Evolutionary conservation across 768 basidiomycete genomes (phyloP), one percentile per base, ranked within the genome.

Genomic region (Bullera alba): DNA sequence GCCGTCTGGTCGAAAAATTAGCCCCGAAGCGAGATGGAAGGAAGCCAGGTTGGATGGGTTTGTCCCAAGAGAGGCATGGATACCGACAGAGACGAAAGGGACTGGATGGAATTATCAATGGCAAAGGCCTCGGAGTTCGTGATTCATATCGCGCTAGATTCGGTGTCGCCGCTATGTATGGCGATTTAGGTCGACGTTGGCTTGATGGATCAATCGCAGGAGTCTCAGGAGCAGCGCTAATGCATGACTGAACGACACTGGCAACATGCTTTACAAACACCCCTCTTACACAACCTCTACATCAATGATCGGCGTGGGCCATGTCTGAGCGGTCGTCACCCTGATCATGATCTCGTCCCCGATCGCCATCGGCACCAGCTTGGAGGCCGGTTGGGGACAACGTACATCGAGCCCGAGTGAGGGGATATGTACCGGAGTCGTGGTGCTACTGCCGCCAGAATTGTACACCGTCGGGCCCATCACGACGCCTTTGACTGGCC

Each of bases 51-150:
- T 75, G 22, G 70, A 73, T 28, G 74, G 75, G 5, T 70, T 93
- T 30, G 87, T 92, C 73, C 92, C 92, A 53, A 79, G 92, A 53
- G 91, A 96, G 70, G 67, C 88, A 65, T 81, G 83, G 57, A 78
- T 87, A 41, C 91, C 92, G 37, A 81, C 85, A 4, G 91, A 93
- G 65, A 91, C 86, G 2, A 79, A 85, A 22, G 80, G 79, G 48
- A 77, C 78, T 36, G 87, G 88, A 3, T 93, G 90, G 90, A 81
- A 83, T 46, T 85, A 91, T 64, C 81, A 84, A n/a, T 92, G 84
- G 81, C 86, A 79, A 46, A 50, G 66, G 44, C 66, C 66, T n/a
- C n/a, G n/a, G n/a, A n/a, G n/a, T n/a, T n/a, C n/a, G n/a, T n/a
- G n/a, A n/a, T n/a, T n/a, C n/a, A n/a, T n/a, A n/a, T n/a, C n/a